Conservation (phyloP, 2,329 filamentous ascomycete species). For the Trichoderma arundinaceum region DNA sequence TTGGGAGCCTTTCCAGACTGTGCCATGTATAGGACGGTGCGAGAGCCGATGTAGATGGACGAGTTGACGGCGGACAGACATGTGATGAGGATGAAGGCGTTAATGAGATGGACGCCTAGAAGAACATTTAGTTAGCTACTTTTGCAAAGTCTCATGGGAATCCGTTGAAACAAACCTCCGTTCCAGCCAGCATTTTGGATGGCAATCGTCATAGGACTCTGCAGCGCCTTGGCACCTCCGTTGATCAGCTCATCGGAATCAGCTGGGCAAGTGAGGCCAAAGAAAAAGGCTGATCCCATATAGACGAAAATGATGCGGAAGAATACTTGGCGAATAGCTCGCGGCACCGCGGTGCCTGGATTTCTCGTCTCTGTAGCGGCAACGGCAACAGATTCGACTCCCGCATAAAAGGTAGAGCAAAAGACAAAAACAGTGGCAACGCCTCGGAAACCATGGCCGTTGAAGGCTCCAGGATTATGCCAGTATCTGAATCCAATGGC, state of each 20-base stretch:
- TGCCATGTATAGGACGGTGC: constrained; percentile 77
- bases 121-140: neutral
- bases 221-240: constrained; percentile 65
- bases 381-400: constrained; percentile 68
- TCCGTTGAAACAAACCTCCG: constrained; percentile 51
- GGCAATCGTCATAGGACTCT: constrained; percentile 75
- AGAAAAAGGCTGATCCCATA: constrained; percentile 75
- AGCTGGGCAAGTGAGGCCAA: constrained; percentile 74
- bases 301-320: constrained; percentile 67
- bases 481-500: constrained; percentile 73
- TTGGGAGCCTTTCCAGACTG: constrained; percentile 73
- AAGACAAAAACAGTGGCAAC: constrained; percentile 71
- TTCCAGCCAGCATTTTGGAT: constrained; percentile 76
- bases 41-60: constrained; percentile 77
- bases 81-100: constrained; percentile 76
- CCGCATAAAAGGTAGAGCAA: constrained; percentile 73
- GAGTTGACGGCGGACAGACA: constrained; percentile 75
- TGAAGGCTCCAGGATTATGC: constrained; percentile 72
- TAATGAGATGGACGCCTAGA: constrained; percentile 70
- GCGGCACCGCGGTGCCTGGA: constrained; percentile 60
- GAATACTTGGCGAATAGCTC: constrained; percentile 65
- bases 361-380: constrained; percentile 67
- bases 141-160: neutral
- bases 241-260: constrained; percentile 68
- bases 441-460: constrained; percentile 68